A percentile compares a stretch with the other conserved stretches of the same genome.
Evolutionary conservation across 495 filamentous ascomycete species (phyloP).

Genomic region (Mycothermus thermophilus): DNA sequence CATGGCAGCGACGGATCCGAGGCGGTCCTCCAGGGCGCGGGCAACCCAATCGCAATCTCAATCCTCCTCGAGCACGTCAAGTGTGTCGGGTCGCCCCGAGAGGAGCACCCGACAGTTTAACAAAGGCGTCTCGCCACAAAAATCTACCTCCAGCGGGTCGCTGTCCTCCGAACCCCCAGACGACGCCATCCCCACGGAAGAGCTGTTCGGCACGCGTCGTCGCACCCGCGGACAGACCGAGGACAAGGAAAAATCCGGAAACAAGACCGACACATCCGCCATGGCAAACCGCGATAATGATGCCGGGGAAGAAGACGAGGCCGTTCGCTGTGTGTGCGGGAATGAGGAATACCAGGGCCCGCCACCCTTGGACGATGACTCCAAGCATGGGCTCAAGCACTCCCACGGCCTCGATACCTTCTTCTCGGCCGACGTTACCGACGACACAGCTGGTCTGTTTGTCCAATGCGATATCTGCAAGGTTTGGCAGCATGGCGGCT

Average conservation of each 20-base stretch:
- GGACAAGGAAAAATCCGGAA: slow-evolving; percentile 38
- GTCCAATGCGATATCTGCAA: slow-evolving; percentile 97
- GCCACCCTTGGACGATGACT: slow-evolving; percentile 51
- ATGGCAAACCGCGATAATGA: slow-evolving; percentile 46
- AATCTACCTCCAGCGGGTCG: slow-evolving; percentile 56
- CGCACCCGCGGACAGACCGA: slow-evolving; percentile 53
- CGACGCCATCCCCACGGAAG: slow-evolving; percentile 46
- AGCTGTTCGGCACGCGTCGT: slow-evolving; percentile 42
- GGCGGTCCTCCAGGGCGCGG: slow-evolving; percentile 86
- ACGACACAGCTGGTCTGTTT: slow-evolving; percentile 87
- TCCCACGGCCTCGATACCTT: slow-evolving; percentile 38
- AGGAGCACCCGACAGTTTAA: slow-evolving; percentile 56
- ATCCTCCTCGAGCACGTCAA: slow-evolving; percentile 68
- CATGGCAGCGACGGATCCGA: slow-evolving; percentile 52
- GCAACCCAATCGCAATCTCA: slow-evolving; percentile 63
- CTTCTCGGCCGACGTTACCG: slow-evolving; percentile 55
- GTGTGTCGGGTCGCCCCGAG: slow-evolving; percentile 45
- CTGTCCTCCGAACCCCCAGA: slow-evolving; percentile 70
- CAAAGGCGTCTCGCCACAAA: slow-evolving; percentile 58
- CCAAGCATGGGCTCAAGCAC: slow-evolving; percentile 36
- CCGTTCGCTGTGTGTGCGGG: slow-evolving; percentile 89
- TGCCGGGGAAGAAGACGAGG: slow-evolving; percentile 74
- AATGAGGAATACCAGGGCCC: slow-evolving; percentile 89
- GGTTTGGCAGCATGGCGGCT: slow-evolving; percentile 97
- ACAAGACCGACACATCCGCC: slow-evolving; percentile 37